Evolutionary conservation across 176 grass and related monocot species (phyloP).

Genomic region (Paspalum notatum): DNA sequence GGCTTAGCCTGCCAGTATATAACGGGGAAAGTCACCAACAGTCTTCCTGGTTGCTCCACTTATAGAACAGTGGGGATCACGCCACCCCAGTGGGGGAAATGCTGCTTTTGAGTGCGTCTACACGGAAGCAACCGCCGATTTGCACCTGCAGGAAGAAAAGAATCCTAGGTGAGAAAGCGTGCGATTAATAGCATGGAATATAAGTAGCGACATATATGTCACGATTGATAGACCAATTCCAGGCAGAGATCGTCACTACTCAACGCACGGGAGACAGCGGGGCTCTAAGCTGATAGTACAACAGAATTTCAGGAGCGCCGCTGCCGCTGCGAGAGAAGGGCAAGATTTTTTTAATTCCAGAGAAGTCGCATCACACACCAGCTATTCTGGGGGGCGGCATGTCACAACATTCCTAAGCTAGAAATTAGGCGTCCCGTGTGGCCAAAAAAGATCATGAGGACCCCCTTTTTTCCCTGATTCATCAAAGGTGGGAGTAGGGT

Average conservation of each 20-base stretch:
- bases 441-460: not conserved
- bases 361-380: not conserved
- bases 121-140: not conserved
- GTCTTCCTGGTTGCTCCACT: constrained; percentile 20
- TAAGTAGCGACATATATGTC: constrained; percentile 4
- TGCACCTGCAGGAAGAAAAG: constrained; percentile 42
- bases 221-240: not conserved
- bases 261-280: not conserved
- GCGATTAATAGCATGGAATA: constrained; percentile 4
- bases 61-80: constrained; percentile 40
- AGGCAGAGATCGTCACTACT: not conserved
- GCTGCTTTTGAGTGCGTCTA: constrained; percentile 19
- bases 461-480: not conserved
- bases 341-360: not conserved
- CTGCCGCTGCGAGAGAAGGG: not conserved
- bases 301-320: not conserved
- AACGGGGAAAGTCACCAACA: constrained; percentile 14
- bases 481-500: not conserved
- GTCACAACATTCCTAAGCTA: constrained; percentile 18
- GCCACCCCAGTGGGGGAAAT: not conserved
- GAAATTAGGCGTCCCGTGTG: not conserved
- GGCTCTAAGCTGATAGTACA: not conserved
- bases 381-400: not conserved
- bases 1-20: constrained; percentile 6
- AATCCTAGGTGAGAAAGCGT: constrained; percentile 43